A percentile compares a stretch with the other conserved stretches of the same genome.
Conservation (phyloP, 2,329 filamentous ascomycete species). For the Neobulgaria alba region DNA sequence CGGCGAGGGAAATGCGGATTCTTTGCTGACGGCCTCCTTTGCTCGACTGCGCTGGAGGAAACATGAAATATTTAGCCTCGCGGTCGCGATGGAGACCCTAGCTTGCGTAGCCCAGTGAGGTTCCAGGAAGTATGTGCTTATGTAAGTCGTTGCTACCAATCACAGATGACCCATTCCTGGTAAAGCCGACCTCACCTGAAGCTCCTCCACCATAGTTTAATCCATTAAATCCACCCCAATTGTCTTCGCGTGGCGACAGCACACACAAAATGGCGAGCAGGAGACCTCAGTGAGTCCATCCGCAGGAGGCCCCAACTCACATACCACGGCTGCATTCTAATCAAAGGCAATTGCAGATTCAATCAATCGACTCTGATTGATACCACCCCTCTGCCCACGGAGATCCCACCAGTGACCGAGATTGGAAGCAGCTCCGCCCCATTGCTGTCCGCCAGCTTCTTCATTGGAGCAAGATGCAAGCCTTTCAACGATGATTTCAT, state of each 20-base stretch:
- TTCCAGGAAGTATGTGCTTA: too few relatives aligned
- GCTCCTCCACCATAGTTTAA: too few relatives aligned
- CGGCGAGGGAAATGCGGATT: too few relatives aligned
- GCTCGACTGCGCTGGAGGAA: too few relatives aligned
- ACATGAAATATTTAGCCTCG: too few relatives aligned
- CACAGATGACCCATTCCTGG: conserved; percentile 13
- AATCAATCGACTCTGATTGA: conserved; percentile 89
- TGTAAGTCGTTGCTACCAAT: too few relatives aligned
- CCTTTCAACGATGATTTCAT: conserved; percentile 99
- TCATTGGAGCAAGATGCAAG: conserved; percentile 92
- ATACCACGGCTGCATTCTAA: conserved; percentile 19
- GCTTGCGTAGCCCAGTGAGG: too few relatives aligned
- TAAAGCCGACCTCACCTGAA: conserved; percentile 23
- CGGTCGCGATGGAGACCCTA: too few relatives aligned
- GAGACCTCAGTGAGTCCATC: conserved; percentile 19
- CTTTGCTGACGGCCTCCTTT: too few relatives aligned
- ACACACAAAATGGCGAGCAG: conserved; percentile 26
- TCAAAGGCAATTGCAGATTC: conserved; percentile 56
- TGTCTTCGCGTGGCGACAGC: too few relatives aligned
- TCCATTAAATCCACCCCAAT: too few relatives aligned
- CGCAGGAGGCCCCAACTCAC: neutral
- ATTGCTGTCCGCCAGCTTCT: conserved; percentile 84
- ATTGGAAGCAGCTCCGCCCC: conserved; percentile 89
- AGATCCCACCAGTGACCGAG: conserved; percentile 88
- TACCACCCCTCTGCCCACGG: conserved; percentile 86